Evolutionary conservation across 495 filamentous ascomycete species (phyloP).

Genomic region (Aspergillus ostianus): DNA sequence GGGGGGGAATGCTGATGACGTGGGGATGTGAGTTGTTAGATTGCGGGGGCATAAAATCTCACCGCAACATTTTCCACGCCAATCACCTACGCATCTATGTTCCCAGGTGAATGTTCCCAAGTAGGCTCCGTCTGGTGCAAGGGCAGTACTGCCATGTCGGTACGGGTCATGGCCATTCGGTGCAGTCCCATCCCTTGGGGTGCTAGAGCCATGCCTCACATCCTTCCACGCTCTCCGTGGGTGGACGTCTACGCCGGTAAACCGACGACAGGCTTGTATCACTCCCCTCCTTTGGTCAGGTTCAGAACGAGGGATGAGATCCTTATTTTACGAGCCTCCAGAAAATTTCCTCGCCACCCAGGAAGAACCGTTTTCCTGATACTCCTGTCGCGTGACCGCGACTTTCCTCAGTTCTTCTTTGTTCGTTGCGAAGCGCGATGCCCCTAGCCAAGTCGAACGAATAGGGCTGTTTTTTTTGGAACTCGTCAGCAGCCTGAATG

Average conservation of each 20-base stretch:
- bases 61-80: conserved; percentile 1
- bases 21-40: neutral
- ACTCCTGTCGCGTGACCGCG: conserved; percentile 81
- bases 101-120: too few species aligned
- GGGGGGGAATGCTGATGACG: neutral
- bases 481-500: conserved; percentile 10
- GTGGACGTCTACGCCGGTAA: too few species aligned
- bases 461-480: conserved; percentile 54
- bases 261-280: too few species aligned
- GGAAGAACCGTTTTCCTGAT: conserved; percentile 77
- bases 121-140: too few species aligned
- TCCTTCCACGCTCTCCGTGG: too few species aligned
- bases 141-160: too few species aligned
- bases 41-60: neutral
- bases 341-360: conserved; percentile 78
- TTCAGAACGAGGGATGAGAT: too few species aligned
- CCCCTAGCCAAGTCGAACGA: conserved; percentile 81
- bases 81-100: too few species aligned
- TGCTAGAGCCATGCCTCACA: too few species aligned
- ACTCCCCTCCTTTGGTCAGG: too few species aligned
- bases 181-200: too few species aligned
- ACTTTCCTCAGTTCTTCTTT: conserved; percentile 57
- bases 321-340: conserved; percentile 20
- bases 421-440: conserved; percentile 69
- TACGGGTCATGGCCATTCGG: too few species aligned